Evolutionary conservation across 345 rosid genomes (phyloP).

Genomic region (Mangifera indica): DNA sequence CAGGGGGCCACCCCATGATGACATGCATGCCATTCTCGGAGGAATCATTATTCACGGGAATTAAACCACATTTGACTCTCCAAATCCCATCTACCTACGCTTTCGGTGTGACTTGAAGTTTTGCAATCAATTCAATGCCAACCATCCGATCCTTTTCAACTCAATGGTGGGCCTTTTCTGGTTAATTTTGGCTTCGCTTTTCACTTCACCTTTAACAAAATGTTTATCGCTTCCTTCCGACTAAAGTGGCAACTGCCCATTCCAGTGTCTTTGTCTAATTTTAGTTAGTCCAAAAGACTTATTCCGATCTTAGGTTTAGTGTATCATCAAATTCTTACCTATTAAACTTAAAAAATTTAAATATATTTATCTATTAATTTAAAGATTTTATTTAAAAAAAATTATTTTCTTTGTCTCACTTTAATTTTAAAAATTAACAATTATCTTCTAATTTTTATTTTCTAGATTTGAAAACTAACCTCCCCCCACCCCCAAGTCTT

Average conservation of each 20-base stretch:
- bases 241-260: background rate
- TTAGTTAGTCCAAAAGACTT: too few species aligned
- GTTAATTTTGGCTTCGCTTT: background rate
- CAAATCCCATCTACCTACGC: constrained; percentile 19
- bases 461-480: too few species aligned
- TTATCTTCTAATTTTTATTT: too few species aligned
- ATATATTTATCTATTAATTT: too few species aligned
- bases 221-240: background rate
- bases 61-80: background rate
- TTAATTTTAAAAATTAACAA: too few species aligned
- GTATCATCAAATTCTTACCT: too few species aligned
- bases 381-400: too few species aligned
- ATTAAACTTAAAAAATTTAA: too few species aligned
- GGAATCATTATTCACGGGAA: constrained; percentile 26
- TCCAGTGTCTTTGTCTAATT: background rate
- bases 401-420: too few species aligned
- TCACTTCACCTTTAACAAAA: background rate
- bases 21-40: constrained; percentile 33
- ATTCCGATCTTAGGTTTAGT: too few species aligned
- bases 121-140: background rate
- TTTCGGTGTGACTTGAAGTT: constrained; percentile 32
- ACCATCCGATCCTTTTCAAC: constrained; percentile 11
- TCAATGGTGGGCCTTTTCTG: background rate
- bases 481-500: too few species aligned
- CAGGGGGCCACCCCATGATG: constrained; percentile 28